phyloP scores from a whole-genome alignment of 805 yeast genomes.

The Suhomyces sp. region DNA sequence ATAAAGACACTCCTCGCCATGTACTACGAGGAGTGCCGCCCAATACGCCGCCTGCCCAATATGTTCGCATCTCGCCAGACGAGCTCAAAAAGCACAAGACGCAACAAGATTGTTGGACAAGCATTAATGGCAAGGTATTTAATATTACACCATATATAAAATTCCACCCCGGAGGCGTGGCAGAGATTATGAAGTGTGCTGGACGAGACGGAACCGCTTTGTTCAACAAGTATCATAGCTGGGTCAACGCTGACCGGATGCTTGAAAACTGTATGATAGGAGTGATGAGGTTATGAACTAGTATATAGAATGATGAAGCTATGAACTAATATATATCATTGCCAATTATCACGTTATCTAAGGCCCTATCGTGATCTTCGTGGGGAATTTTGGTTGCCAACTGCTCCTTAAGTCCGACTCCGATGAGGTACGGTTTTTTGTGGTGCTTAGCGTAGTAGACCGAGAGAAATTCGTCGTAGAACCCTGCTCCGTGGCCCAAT shows the following conservation, averaged over 20 bases:
- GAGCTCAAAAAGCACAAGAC: constrained; percentile 60
- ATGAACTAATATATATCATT: constrained; percentile 12
- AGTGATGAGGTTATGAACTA: constrained; percentile 18
- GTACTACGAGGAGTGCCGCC: constrained; percentile 54
- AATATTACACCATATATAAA: constrained; percentile 79
- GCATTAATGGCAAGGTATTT: constrained; percentile 75
- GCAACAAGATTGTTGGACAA: constrained; percentile 81
- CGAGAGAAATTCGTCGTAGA: constrained; percentile 65
- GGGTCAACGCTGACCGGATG: constrained; percentile 85
- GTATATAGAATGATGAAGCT: not conserved
- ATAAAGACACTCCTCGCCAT: constrained; percentile 39
- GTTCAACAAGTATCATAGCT: constrained; percentile 64
- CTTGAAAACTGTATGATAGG: constrained; percentile 80
- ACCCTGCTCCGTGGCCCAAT: constrained; percentile 93
- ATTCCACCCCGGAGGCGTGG: constrained; percentile 92
- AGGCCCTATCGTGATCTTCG: constrained; percentile 61
- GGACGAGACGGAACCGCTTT: constrained; percentile 79
- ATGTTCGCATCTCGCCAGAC: constrained; percentile 49
- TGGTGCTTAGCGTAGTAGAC: constrained; percentile 17
- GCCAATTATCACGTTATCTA: constrained; percentile 55
- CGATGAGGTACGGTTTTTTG: constrained; percentile 47
- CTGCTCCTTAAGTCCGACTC: constrained; percentile 66
- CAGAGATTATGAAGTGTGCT: constrained; percentile 72
- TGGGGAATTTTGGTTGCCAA: constrained; percentile 49
- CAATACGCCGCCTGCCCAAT: constrained; percentile 50